Base-by-base conservation (phyloP, 495 filamentous ascomycete genomes). In the Penicillium steckii region DNA sequence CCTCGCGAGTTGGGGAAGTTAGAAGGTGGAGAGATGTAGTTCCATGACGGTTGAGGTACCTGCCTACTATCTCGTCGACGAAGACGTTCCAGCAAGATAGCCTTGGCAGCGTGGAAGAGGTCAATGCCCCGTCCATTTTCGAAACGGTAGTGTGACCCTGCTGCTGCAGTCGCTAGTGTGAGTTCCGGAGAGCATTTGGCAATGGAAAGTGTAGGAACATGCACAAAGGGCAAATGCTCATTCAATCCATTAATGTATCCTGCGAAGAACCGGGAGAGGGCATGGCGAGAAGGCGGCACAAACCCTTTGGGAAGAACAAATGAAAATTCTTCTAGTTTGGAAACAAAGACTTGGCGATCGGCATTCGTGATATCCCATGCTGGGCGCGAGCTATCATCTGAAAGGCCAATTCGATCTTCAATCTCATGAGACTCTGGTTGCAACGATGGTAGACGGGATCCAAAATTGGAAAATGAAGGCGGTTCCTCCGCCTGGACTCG, bases 371-470 rank as follows among this genome's bases (percentile, higher is more conserved):
- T 83, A 53, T 85, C 84, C 77, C 84, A 82, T n/a, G 82, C 79
- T 7, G 80, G 77, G 17, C 74, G 68, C 7, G 72, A 66, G 19
- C 70, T 67, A 13, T 77, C 74, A 59, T 77, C 74, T 3, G 63
- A 60, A 22, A 77, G 67, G 4, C 72, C 73, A 40, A 74, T 66
- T 13, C 74, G 72, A 26, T 84, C 82, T 24, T 79, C 71, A 4
- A 79, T 72, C 57, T 86, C 80, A 48, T 83, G 77, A 19, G 74
- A 73, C 47, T 88, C 85, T 17, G 85, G 85, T 57, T 83, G 81
- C 32, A 88, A 64, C 5, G 85, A 89, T 1, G 85, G 84, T 37
- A 88, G 77, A 33, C 86, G 76, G 2, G 85, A 89, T 0, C 85
- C 84, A 52, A 88, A 86, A 41, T 84, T 80, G 8, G 83, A 87